Evolutionary conservation across 225 moss, liverwort and hornwort species (phyloP).

Genomic region (Pseudisothecium myosuroides): DNA sequence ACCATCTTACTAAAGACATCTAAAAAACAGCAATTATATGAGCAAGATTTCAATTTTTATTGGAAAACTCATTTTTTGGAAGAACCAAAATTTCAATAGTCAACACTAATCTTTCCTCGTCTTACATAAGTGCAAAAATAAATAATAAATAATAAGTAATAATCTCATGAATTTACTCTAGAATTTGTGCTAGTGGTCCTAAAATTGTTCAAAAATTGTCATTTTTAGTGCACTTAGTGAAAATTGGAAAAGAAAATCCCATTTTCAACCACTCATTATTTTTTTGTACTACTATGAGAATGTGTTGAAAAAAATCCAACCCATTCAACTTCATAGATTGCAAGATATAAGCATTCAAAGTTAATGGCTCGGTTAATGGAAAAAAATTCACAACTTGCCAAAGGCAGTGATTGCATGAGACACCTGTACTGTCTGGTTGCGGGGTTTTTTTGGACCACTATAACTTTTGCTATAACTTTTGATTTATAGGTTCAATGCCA

Average conservation of each 20-base stretch:
- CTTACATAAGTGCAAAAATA: neutral
- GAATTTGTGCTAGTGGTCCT: neutral
- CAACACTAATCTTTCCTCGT: neutral
- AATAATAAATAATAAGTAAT: no score
- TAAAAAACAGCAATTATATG: fast-evolving
- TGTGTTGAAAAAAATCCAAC: fast-evolving
- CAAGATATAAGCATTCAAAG: neutral
- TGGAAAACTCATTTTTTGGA: neutral
- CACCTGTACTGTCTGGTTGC: no score
- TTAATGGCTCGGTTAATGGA: no score
- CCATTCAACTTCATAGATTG: neutral
- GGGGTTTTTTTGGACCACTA: no score
- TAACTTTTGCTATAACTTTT: no score
- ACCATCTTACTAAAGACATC: neutral
- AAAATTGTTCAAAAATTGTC: no score
- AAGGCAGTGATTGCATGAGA: no score
- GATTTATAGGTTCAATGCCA: no score
- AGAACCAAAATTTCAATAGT: neutral
- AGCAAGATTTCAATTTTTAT: neutral
- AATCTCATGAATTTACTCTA: neutral
- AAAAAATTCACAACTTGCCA: neutral
- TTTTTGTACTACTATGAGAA: no score
- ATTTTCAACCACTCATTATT: neutral
- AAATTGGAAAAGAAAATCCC: neutral
- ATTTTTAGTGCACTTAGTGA: neutral